Evolutionary conservation across 495 filamentous ascomycete genomes (phyloP).

Genomic region (Tetracladium setigerum): DNA sequence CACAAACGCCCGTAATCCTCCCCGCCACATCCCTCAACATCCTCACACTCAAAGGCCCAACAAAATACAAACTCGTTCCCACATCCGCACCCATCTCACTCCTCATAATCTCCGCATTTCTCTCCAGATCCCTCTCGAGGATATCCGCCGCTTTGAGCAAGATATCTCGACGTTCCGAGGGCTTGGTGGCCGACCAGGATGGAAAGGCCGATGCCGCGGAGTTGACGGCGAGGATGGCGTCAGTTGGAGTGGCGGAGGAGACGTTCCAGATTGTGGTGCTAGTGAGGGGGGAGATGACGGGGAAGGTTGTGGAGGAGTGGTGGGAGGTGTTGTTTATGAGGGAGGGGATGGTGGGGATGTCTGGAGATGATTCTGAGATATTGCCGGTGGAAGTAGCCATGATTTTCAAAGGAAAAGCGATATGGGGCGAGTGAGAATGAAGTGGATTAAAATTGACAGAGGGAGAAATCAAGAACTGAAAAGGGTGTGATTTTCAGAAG

Average conservation of each 20-base stretch:
- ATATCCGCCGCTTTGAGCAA: conserved; percentile 64
- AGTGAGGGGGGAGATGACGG: conserved; percentile 4
- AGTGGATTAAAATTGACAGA: too few species aligned
- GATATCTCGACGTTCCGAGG: conserved; percentile 59
- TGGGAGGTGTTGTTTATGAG: too few species aligned
- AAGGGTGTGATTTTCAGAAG: too few species aligned
- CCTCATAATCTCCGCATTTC: conserved; percentile 52
- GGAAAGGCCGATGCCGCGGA: conserved; percentile 61
- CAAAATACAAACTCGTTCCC: conserved; percentile 27
- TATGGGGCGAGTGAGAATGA: too few species aligned
- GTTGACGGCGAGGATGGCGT: conserved; percentile 49
- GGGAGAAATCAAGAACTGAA: too few species aligned
- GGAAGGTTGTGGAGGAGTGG: neutral
- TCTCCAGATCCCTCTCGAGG: conserved; percentile 51
- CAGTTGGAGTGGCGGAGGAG: neutral
- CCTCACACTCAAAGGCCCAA: conserved; percentile 45
- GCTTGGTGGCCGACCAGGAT: conserved; percentile 57
- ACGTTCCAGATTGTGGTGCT: neutral
- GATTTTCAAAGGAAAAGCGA: too few species aligned
- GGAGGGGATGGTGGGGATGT: too few species aligned
- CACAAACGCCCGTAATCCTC: conserved; percentile 50
- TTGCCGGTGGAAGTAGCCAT: too few species aligned
- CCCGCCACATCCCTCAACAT: conserved; percentile 65
- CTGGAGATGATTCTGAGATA: too few species aligned
- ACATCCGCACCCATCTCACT: conserved; percentile 55